Conservation (phyloP, 441 rosid species). For the Francoa sonchifolia region DNA sequence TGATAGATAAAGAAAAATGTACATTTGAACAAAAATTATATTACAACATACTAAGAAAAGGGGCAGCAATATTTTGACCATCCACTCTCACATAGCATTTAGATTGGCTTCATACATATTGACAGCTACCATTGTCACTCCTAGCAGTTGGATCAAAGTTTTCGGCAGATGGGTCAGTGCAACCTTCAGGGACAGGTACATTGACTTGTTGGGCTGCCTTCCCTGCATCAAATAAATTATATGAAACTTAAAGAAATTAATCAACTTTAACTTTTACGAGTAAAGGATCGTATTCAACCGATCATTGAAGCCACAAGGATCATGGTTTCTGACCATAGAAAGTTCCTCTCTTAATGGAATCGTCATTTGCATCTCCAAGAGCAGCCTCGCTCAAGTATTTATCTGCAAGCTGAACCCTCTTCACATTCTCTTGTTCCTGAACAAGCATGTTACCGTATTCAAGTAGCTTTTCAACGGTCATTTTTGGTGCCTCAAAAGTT, state of each 20-base stretch:
- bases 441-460: slow-evolving; percentile 89
- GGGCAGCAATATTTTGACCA: too few relatives aligned
- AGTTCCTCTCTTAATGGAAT: slow-evolving; percentile 47
- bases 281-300: too few relatives aligned
- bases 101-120: slow-evolving; percentile 3
- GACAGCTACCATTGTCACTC: slow-evolving; percentile 35
- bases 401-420: slow-evolving; percentile 96
- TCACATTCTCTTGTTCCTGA: slow-evolving; percentile 83
- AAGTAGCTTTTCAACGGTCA: slow-evolving; percentile 61
- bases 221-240: slow-evolving; percentile 18
- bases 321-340: slow-evolving; percentile 63
- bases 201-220: slow-evolving; percentile 40
- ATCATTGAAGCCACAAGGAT: too few relatives aligned
- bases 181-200: slow-evolving; percentile 39
- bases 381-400: slow-evolving; percentile 81
- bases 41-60: not conserved
- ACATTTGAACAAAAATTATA: too few relatives aligned
- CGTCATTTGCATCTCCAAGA: slow-evolving; percentile 76
- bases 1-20: too few relatives aligned
- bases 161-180: slow-evolving; percentile 29
- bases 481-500: slow-evolving; percentile 59
- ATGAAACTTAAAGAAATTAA: not conserved
- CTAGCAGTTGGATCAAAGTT: slow-evolving; percentile 40
- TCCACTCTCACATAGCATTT: not conserved
- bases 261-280: too few relatives aligned